Evolutionary conservation across 2,329 filamentous ascomycete species (phyloP), one percentile per base, ranked within the genome.

Genomic region (Podosphaera xanthii): DNA sequence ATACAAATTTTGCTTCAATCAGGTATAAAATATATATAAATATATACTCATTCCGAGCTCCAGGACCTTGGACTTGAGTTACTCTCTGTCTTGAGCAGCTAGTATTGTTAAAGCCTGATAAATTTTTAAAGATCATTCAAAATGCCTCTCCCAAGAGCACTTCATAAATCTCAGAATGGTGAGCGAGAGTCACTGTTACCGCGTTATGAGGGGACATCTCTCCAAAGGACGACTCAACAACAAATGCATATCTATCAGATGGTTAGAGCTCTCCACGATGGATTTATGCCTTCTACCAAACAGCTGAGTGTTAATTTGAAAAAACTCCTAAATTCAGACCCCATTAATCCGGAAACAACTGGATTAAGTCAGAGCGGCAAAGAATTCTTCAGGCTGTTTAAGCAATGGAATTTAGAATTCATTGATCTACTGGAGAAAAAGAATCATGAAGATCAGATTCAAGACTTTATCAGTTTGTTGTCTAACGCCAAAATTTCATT

Each of bases 181-280:
- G 68, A 70, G 56, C 65, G 63, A 30, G 61, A 89, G 67, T 89
- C 89, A 62, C 77, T 95, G 60, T 81, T 95, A 56, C 86, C 89
- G 60, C 83, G 82, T 66, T 92, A 92, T 75, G 76, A 82, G 66
- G 84, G 92, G 66, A 94, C 90, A 0, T 73, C 76, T 38, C 74
- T 90, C 59, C 87, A 95, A 76, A 77, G 82, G 55, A 76, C 82
- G 66, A 77, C 94, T 60, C 87, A 91, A 67, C 82, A 91, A 70
- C 96, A 95, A 75, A 78, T 97, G 61, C 91, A 95, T 72, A 84
- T 84, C 34, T 96, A 95, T 69, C 88, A 95, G 75, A 94, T 95
- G 84, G 69, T 89, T 35, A 80, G 86, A 58, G 91, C 91, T 59
- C 70, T 96, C 8, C 79, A 80, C 1, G 80, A 87, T 67, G 91